Conservation (phyloP, 192 early-diverging fungal species). For the Podila verticillata region DNA sequence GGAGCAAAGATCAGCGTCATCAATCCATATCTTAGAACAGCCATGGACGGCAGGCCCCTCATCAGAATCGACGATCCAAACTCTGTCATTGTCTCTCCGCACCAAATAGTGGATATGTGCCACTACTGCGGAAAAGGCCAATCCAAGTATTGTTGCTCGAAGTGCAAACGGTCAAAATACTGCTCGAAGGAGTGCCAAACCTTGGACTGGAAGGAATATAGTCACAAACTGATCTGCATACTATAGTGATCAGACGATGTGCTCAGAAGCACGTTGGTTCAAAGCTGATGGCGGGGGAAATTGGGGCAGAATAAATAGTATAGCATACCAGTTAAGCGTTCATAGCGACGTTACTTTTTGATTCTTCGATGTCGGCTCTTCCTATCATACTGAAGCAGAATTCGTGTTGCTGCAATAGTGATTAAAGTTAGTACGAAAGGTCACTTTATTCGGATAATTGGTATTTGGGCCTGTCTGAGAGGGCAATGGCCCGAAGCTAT, state of each 20-base stretch:
- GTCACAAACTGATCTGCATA: constrained; percentile 30
- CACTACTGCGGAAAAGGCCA: constrained; percentile 36
- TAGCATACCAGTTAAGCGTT: constrained; percentile 31
- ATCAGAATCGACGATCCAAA: constrained; percentile 44
- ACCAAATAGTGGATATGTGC: constrained; percentile 41
- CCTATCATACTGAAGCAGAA: constrained; percentile 23
- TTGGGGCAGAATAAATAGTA: constrained; percentile 40
- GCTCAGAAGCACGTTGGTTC: constrained; percentile 26
- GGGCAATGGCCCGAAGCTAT: no score
- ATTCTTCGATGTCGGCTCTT: constrained; percentile 25
- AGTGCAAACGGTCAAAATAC: constrained; percentile 30
- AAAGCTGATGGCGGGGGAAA: constrained; percentile 25
- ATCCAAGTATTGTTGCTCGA: constrained; percentile 33
- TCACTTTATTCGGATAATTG: no score
- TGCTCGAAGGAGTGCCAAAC: constrained; percentile 38
- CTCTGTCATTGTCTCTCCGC: constrained; percentile 39
- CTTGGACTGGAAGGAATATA: constrained; percentile 44
- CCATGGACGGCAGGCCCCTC: constrained; percentile 37
- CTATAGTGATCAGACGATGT: constrained; percentile 19
- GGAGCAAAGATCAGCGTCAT: constrained; percentile 28
- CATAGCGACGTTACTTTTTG: constrained; percentile 26
- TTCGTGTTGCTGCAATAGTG: constrained; percentile 8
- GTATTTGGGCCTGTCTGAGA: no score
- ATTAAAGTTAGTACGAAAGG: constrained; percentile 7
- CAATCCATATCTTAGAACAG: constrained; percentile 38